Conservation (phyloP, 1,284 basidiomycete genomes). For the Stereum hirsutum region DNA sequence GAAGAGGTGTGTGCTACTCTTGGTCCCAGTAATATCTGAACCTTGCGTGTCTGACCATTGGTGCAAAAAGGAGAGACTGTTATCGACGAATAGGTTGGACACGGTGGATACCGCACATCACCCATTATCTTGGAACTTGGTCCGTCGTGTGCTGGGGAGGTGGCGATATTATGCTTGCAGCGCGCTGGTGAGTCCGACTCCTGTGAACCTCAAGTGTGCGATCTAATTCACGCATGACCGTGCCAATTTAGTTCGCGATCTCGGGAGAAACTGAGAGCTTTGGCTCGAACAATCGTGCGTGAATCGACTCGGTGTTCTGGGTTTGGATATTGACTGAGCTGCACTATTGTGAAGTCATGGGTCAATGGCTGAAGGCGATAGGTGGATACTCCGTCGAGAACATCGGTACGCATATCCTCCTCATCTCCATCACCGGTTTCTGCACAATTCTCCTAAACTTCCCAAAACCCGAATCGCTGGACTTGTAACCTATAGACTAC, state of each 20-base stretch:
- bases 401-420: constrained; percentile 27
- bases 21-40: neutral
- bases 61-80: constrained; percentile 35
- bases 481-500: constrained; percentile 35
- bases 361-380: constrained; percentile 61
- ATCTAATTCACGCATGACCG: neutral
- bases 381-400: constrained; percentile 55
- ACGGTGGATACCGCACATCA: constrained; percentile 28
- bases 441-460: neutral
- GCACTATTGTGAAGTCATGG: constrained; percentile 41
- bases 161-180: constrained; percentile 70
- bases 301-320: neutral
- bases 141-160: constrained; percentile 42
- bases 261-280: constrained; percentile 65
- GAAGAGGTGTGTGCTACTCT: constrained; percentile 33
- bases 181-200: constrained; percentile 34
- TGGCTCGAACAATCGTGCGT: constrained; percentile 48
- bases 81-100: constrained; percentile 41
- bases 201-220: neutral
- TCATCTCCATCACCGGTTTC: neutral
- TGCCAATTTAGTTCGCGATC: constrained; percentile 38
- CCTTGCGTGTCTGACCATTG: constrained; percentile 2
- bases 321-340: neutral
- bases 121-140: constrained; percentile 38
- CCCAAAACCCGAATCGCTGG: no score